phyloP scores from a whole-genome alignment of 345 rosid species.

The Sonneratia alba region DNA sequence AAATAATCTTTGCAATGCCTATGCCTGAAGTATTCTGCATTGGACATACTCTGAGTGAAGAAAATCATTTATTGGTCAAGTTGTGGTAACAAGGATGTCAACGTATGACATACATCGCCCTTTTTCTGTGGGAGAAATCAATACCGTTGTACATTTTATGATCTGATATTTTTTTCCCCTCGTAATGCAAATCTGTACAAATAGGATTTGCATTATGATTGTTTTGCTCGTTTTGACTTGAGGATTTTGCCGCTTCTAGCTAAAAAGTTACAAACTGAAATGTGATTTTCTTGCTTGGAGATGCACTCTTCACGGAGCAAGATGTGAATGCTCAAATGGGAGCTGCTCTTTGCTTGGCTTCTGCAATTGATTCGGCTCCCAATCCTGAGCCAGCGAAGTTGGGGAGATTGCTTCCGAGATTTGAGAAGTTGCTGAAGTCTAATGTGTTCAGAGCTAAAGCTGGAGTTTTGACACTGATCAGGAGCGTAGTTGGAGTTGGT shows the following conservation, averaged over 20 bases:
- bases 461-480: constrained; percentile 60
- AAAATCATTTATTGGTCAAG: too few relatives aligned
- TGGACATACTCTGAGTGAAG: too few relatives aligned
- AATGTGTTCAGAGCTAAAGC: constrained; percentile 66
- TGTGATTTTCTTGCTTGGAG: constrained; percentile 10
- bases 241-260: neutral
- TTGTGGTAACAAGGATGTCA: too few relatives aligned
- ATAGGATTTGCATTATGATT: neutral
- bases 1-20: too few relatives aligned
- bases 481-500: constrained; percentile 78
- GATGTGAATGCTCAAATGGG: constrained; percentile 68
- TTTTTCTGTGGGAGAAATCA: neutral
- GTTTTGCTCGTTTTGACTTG: neutral
- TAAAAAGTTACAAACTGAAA: too few relatives aligned
- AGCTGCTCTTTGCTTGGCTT: constrained; percentile 75
- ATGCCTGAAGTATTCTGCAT: too few relatives aligned
- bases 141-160: neutral
- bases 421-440: constrained; percentile 66
- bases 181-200: too few relatives aligned
- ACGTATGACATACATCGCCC: too few relatives aligned
- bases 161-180: too few relatives aligned
- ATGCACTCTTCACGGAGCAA: constrained; percentile 82
- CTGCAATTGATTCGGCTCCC: constrained; percentile 59
- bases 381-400: constrained; percentile 58
- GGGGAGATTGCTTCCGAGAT: constrained; percentile 36